Evolutionary conservation across 202 grass and related monocot genomes (phyloP), one percentile per base, ranked within the genome.

Genomic region (Setaria viridis): DNA sequence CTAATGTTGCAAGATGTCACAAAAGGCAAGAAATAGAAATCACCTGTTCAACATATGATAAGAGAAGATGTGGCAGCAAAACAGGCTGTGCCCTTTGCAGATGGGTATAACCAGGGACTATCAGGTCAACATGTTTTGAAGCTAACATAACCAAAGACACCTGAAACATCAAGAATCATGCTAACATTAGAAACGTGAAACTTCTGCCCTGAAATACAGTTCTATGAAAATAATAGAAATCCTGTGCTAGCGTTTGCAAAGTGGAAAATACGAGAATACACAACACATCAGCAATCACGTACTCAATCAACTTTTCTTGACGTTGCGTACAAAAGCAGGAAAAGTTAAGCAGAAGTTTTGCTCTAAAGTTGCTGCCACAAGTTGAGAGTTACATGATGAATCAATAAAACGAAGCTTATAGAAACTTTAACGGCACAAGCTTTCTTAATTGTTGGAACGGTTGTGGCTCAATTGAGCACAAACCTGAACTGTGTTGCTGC

Each of bases 61-160:
- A 90, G 21, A 98, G 88, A 82, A 93, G 95, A 86, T 98, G 95
- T 21, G 90, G 89, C 70, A 98, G 71, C 73, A 98, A 90, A 77
- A 98, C 78, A 76, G 95, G 95, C 8, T 98, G 95, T 75, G 95
- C 95, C 81, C 93, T 94, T 82, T 97, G 95, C 69, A 97, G 81
- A 87, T 97, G 95, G 76, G 95, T 97, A 84, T 97, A 97, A 66
- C 95, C 95, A 80, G 95, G 95, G 82, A 97, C 91, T 87, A 97
- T 93, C 80, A 97, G 85, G 59, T 90, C 87, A 70, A 91, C 88
- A 82, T 97, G 91, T 63, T 90, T 75, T 74, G 93, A 86, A 80
- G 92, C 92, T 82, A 97, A 69, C 82, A 87, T 77, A 87, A 97
- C 89, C 81, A 94, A 80, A 15, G 90, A 88, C 67, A 94, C 82